Base-by-base conservation (phyloP, 129 eudicot species). In the Tanacetum coccineum region DNA sequence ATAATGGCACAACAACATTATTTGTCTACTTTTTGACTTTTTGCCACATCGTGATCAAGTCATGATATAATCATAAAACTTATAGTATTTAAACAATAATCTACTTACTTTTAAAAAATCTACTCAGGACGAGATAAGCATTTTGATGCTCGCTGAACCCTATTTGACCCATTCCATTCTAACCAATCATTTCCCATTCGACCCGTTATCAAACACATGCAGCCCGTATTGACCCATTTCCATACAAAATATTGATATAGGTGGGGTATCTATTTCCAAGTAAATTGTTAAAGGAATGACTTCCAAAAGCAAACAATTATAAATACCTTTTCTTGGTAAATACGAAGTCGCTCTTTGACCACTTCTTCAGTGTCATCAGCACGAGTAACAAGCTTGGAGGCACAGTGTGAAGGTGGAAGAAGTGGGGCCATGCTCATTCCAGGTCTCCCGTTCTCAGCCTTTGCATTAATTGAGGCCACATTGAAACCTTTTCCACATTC, bases 311-410 rank as follows among this genome's bases (percentile, higher is more conserved):
- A n/a, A 59, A 9, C n/a, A 64, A 11, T 4, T 32, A 48, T 40
- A 1, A n/a, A 50, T 81, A 93, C 99, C 97, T 82, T 87, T 68
- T 94, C 99, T 21, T 74, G 66, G 82, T 94, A 94, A 21, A 94
- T 70, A 45, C 82, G 87, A 45, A 94, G 93, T 15, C 99, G 75
- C 62, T 87, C 88, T 62, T 78, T 84, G 65, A 76, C 75, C 42
- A 76, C 75, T 61, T 36, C 76, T 73, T 89, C 99, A 36, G 90
- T 89, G 79, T 94, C 99, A 84, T 94, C 99, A n/a, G 99, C 74
- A 6, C 97, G 96, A 42, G 94, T 84, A 22, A 89, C 74, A 68
- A 94, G 95, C 85, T 94, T 94, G 42, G 94, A 74, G 30, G 80
- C 80, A 80, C 99, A 94, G 0, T 87, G 83, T 32, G 85, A 60